These are phyloP conservation scores for Fraxinus nigra DNA, from an alignment of 305 asterid species.

Conservation along the genomic window DNA sequence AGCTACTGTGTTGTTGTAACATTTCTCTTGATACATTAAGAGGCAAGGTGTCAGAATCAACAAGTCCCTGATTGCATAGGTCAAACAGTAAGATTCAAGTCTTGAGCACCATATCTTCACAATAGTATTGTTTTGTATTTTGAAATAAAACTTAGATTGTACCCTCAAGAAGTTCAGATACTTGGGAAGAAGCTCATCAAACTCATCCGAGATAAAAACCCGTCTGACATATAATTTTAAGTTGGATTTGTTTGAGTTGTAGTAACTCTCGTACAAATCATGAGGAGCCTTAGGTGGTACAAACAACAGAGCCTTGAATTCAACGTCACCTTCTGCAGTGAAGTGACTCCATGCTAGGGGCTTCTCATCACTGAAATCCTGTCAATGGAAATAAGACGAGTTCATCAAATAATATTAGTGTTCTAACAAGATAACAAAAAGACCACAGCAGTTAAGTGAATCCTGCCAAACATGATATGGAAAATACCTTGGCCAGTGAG, in stretches of 20 bases:
- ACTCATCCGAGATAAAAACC: conserved; percentile 81
- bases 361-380: conserved; percentile 74
- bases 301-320: conserved; percentile 64
- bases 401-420: conserved; percentile 8
- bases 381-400: conserved; percentile 14
- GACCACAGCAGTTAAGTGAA: not conserved
- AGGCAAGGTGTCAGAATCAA: not conserved
- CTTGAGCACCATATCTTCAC: not conserved
- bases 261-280: conserved; percentile 37
- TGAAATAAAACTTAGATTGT: conserved; percentile 16
- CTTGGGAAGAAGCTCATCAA: conserved; percentile 74
- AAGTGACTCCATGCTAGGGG: conserved; percentile 82
- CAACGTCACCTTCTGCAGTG: conserved; percentile 83
- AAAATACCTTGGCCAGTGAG: conserved; percentile 66
- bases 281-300: conserved; percentile 52
- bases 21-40: conserved; percentile 27
- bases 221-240: conserved; percentile 66
- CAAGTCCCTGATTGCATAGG: not conserved
- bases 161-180: conserved; percentile 75
- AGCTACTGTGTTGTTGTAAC: not conserved
- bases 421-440: not conserved
- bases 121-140: not conserved
- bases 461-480: not conserved
- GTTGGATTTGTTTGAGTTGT: conserved; percentile 61
- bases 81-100: conserved; percentile 8